Base-by-base conservation (phyloP, 139 green algal species). In the Asterochloris erici region DNA sequence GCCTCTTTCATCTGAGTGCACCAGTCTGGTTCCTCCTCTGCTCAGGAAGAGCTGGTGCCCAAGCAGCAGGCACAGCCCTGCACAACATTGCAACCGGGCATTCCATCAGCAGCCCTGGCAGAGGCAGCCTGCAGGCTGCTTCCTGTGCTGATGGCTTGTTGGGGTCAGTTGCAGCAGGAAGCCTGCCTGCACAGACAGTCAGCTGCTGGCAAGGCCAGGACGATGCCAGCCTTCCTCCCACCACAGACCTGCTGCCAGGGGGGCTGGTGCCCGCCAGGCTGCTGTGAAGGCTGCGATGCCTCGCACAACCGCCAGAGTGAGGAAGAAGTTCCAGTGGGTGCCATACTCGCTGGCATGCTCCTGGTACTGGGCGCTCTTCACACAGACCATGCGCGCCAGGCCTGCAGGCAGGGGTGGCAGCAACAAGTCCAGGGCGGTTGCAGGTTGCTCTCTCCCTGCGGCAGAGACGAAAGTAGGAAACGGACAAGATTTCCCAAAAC, bases 311-410 rank as follows among this genome's bases (percentile, higher is more conserved):
- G 94, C 95, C 11, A 98, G 87, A 14, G 95, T 98, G 78, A 92
- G 84, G 87, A 99, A 99, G 84, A 99, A 99, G 88, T 99, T 99
- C 96, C 96, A 99, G 83, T 98, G 91, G 77, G 91, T 84, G 11
- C 96, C 95, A 86, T 99, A 98, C 90, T 99, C 94, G 27, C 90
- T 88, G 16, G 93, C 90, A 60, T 95, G 91, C 71, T 90, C 83
- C 83, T 96, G 88, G 82, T 98, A 98, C 68, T 88, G 90, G 0
- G 92, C 68, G 0, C 78, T 81, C 9, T 74, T 83, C 0, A 90
- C 90, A 14, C 81, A 81, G 14, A 93, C 24, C n/a, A 93, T 63
- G 0, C 94, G 87, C 0, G 60, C 81, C 28, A 85, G 64, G 15
- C 83, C 88, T 88, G 68, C 77, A 78, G n/a, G 17, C 10, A 86